These are phyloP conservation scores for Hypholoma sublateritium DNA, from an alignment of 768 basidiomycete genomes.

Conservation along the genomic window DNA sequence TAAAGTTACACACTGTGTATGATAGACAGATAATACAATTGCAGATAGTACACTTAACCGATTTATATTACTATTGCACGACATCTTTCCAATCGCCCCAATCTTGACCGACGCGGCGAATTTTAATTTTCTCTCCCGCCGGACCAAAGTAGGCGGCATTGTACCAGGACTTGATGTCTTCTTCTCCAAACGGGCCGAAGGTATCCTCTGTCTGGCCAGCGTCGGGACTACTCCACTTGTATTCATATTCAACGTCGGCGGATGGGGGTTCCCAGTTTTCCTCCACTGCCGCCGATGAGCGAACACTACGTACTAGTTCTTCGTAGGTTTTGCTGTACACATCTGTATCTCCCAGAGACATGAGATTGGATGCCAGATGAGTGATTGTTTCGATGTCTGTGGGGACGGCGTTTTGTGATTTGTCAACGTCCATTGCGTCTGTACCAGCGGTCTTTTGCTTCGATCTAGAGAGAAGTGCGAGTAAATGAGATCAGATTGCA, in stretches of 20 bases:
- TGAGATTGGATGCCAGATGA: constrained; percentile 82
- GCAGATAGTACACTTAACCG: constrained; percentile 8
- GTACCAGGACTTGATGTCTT: constrained; percentile 80
- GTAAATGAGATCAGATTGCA: neutral
- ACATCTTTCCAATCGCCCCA: constrained; percentile 77
- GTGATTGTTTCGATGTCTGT: constrained; percentile 78
- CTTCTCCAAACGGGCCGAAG: constrained; percentile 81
- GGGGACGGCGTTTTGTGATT: constrained; percentile 28
- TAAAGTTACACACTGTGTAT: neutral
- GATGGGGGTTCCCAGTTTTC: constrained; percentile 74
- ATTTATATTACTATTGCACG: constrained; percentile 34
- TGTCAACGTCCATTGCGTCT: constrained; percentile 53
- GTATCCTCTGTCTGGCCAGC: constrained; percentile 46
- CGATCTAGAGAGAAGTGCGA: constrained; percentile 15
- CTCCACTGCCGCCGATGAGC: constrained; percentile 69
- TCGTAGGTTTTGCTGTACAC: constrained; percentile 87
- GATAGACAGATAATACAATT: neutral
- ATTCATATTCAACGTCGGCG: constrained; percentile 76
- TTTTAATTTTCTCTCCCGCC: constrained; percentile 73
- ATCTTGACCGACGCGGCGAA: constrained; percentile 64
- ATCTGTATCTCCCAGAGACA: constrained; percentile 84
- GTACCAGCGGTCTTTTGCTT: constrained; percentile 27
- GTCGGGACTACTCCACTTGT: constrained; percentile 69
- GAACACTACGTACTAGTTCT: constrained; percentile 75
- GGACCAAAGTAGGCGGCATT: constrained; percentile 81